These are phyloP conservation scores for Deakozyma indianensis DNA, from an alignment of 805 yeast species.

Conservation along the genomic window DNA sequence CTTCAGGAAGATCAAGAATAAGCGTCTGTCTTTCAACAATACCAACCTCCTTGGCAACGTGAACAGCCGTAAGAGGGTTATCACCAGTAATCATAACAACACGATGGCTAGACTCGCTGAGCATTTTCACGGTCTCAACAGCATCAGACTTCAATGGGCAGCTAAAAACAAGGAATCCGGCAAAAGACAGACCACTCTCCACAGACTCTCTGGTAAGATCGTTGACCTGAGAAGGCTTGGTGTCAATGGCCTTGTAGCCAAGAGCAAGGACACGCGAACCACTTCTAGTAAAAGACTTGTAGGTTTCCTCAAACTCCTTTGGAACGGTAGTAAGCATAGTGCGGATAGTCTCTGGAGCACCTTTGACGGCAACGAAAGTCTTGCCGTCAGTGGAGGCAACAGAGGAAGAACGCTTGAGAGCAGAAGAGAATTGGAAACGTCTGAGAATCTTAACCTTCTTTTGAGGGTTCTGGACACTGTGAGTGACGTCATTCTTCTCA, in stretches of 20 bases:
- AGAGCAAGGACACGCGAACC: conserved; percentile 96
- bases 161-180: conserved; percentile 91
- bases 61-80: conserved; percentile 95
- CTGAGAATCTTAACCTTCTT: conserved; percentile 61
- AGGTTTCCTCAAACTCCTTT: conserved; percentile 64
- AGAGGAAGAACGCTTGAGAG: conserved; percentile 88
- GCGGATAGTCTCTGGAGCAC: conserved; percentile 95
- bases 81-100: conserved; percentile 98
- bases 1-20: conserved; percentile 76
- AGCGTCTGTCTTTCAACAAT: conserved; percentile 75
- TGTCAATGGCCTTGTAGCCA: conserved; percentile 63
- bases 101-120: conserved; percentile 90
- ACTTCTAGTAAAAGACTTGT: conserved; percentile 80
- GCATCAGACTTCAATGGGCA: conserved; percentile 96
- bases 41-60: conserved; percentile 86
- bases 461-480: conserved; percentile 25
- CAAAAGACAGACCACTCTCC: conserved; percentile 64
- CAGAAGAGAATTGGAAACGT: conserved; percentile 94
- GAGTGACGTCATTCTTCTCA: conserved; percentile 58
- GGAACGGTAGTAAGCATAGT: conserved; percentile 63
- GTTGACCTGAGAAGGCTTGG: conserved; percentile 28
- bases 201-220: conserved; percentile 60
- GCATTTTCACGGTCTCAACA: conserved; percentile 74
- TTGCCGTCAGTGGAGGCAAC: conserved; percentile 45
- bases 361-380: conserved; percentile 75